Evolutionary conservation across 257 asterid species (phyloP), one percentile per base, ranked within the genome.

Genomic region (Linderniella brevidens): DNA sequence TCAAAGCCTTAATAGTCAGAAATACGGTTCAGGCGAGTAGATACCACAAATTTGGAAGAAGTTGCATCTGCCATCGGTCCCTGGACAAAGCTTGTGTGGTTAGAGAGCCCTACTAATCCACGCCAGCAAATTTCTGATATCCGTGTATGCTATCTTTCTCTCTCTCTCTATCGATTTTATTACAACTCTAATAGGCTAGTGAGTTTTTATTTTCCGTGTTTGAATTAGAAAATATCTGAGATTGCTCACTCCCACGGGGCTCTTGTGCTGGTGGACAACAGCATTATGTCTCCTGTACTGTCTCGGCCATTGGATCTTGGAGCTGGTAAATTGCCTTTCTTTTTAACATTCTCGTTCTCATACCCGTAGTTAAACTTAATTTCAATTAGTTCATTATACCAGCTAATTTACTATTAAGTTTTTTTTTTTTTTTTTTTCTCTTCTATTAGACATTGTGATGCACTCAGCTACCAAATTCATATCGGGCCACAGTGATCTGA

Each of bases 21-120:
- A 25, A 19, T 19, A 16, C 56, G 50, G 37, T 68, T 43, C 72
- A 88, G 95, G 80, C 86, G 95, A 25, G 76, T 88, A 37, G 88
- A 88, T 68, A 80, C 85, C 41, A 74, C 94, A 54, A 72, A 80
- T 25, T 65, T 88, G 65, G 74, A 74, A 46, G 80, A 65, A 64
- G 92, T 88, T 65, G 77, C 80, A 38, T 66, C 85, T 35, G 77
- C 92, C 13, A 68, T 88, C 58, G 68, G 68, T 40, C 76, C 86
- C 25, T 15, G 36, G 64, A 84, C 98, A 9, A 84, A 88, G 73
- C 94, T 88, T 48, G 87, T 88, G 54, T 88, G 98, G 98, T 67
- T 88, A 70, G 98, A 88, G 66, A 84, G 93, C 60, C 98, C 98
- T 49, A 88, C 95, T 46, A 88, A 88, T 65, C 98, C 98, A 13